Evolutionary conservation across 257 asterid species (phyloP).

Genomic region (Salvia hispanica): DNA sequence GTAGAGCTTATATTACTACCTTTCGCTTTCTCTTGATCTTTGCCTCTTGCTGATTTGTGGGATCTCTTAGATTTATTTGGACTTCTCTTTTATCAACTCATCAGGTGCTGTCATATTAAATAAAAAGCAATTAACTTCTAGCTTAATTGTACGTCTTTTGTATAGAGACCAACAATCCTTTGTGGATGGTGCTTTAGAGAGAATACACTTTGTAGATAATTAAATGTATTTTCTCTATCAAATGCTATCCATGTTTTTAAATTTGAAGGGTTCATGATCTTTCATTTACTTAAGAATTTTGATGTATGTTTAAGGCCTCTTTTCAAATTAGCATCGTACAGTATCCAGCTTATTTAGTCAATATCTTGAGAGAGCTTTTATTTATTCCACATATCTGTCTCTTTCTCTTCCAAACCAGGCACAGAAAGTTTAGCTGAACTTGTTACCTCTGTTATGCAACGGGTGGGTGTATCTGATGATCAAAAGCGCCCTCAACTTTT

Average conservation of each 20-base stretch:
- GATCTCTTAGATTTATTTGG: not conserved
- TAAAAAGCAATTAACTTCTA: not conserved
- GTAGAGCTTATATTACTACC: conserved; percentile 24
- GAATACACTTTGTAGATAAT: conserved; percentile 2
- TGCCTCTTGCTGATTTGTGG: not conserved
- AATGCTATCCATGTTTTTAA: not conserved
- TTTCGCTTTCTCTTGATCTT: not conserved
- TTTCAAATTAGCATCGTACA: not conserved
- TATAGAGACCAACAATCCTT: not conserved
- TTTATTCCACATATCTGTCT: conserved; percentile 22
- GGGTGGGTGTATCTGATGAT: conserved; percentile 58
- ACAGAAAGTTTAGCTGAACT: conserved; percentile 78
- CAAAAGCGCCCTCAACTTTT: conserved; percentile 68
- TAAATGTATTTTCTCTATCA: not conserved
- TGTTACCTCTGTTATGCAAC: conserved; percentile 68
- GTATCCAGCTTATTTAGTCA: conserved; percentile 10
- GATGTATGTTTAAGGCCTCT: not conserved
- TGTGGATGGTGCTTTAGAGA: not conserved
- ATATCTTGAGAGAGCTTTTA: not conserved
- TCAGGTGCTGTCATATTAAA: not conserved
- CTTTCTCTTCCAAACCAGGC: conserved; percentile 46
- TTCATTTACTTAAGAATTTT: not conserved
- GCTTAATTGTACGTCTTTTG: not conserved
- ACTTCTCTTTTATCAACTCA: conserved; percentile 3
- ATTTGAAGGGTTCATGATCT: not conserved